A percentile compares a stretch with the other conserved stretches of the same genome.
phyloP scores from a whole-genome alignment of 106 monocot species.

The Dioscorea dumetorum region DNA sequence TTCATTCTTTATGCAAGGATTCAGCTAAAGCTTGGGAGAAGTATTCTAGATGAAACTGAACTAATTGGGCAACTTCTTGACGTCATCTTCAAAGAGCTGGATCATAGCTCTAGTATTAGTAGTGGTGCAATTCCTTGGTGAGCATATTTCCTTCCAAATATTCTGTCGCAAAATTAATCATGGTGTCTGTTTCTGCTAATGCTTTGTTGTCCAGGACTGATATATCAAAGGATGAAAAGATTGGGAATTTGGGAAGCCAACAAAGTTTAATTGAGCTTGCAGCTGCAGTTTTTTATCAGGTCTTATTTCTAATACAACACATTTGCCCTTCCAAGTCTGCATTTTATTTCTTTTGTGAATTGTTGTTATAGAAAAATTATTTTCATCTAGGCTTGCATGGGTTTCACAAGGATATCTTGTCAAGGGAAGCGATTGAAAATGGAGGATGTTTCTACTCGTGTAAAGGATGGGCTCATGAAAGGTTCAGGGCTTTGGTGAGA shows the following conservation, averaged over 20 bases:
- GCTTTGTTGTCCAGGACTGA: slow-evolving; percentile 38
- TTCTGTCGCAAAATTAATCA: background rate
- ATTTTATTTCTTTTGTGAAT: background rate
- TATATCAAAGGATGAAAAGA: slow-evolving; percentile 57
- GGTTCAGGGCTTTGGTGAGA: slow-evolving; percentile 72
- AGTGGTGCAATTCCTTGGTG: slow-evolving; percentile 18
- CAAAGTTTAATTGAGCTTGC: slow-evolving; percentile 72
- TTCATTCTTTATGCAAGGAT: slow-evolving; percentile 67
- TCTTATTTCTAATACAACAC: slow-evolving; percentile 10
- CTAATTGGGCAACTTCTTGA: slow-evolving; percentile 60
- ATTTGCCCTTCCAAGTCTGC: background rate
- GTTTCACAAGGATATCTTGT: slow-evolving; percentile 12
- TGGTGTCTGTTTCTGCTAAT: slow-evolving; percentile 6
- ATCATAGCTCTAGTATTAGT: slow-evolving; percentile 33
- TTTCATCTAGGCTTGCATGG: slow-evolving; percentile 43
- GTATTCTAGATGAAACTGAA: slow-evolving; percentile 25
- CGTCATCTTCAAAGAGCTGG: slow-evolving; percentile 69
- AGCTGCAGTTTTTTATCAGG: slow-evolving; percentile 71
- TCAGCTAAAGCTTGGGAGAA: slow-evolving; percentile 49
- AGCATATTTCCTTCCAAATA: slow-evolving; percentile 18
- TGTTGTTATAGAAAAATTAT: background rate
- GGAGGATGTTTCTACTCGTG: slow-evolving; percentile 27
- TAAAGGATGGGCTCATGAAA: slow-evolving; percentile 65
- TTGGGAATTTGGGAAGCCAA: slow-evolving; percentile 24
- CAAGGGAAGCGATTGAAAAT: slow-evolving; percentile 54